Base-by-base conservation (phyloP, 305 asterid species). In the Fraxinus sp. region DNA sequence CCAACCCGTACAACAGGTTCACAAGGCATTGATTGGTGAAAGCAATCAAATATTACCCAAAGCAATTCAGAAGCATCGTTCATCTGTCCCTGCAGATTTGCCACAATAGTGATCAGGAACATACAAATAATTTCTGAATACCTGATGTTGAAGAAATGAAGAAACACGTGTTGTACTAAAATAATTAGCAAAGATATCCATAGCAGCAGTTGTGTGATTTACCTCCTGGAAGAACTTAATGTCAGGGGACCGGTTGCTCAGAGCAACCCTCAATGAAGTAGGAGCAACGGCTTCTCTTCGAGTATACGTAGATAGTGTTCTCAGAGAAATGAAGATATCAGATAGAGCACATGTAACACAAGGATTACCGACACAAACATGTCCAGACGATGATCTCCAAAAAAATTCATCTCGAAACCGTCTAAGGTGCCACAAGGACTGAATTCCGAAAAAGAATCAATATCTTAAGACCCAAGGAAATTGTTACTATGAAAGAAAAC, bases 61-160 rank as follows among this genome's bases (percentile, higher is more conserved):
- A 94, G 84, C 84, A 95, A 97, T 88, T 95, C 99, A 78, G 98
- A 93, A 83, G 98, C 98, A 89, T 95, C 99, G 80, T 94, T 94
- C 99, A 95, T 95, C 86, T 95, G 97, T 85, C 98, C 98, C 97
- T 96, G 97, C 85, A 87, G 73, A 77, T 78, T 83, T 82, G 84
- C 71, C 78, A 57, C 79, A 78, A 55, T 28, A 24, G 26, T 64
- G 28, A 64, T 24, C 72, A 64, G 73, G 73, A 64, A 64, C 35
- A 24, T 24, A 24, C n/a, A 64, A 24, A 64, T 30, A 64, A 64
- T 64, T 64, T 24, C 35, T 64, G n/a, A 64, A 24, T 64, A 64
- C n/a, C 30, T 22, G 73, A 64, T 9, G 71, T 62, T 18, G 33
- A 62, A 62, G 71, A 62, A 62, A 22, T 62, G 71, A 62, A 62